Conservation (phyloP, 371 early-diverging fungal genomes). For the Mucor ambiguus region DNA sequence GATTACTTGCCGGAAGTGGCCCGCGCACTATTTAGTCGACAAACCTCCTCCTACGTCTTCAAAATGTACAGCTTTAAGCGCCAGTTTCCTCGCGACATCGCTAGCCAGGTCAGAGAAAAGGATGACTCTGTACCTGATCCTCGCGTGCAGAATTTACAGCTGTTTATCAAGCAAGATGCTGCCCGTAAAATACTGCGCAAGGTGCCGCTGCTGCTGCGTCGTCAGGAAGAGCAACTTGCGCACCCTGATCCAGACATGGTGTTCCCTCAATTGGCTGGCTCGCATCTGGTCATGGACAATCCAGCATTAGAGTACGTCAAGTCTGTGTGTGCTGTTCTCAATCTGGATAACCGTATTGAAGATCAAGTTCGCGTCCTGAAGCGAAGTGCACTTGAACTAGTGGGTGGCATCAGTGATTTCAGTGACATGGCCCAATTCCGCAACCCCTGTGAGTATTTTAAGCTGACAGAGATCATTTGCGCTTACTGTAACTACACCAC, state of each 20-base stretch:
- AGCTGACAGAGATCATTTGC: constrained; percentile 85
- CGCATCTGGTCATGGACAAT: constrained; percentile 61
- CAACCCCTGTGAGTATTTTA: constrained; percentile 79
- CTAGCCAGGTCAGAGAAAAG: constrained; percentile 11
- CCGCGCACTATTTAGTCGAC: constrained; percentile 64
- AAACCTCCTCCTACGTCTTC: constrained; percentile 26
- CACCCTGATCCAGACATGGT: constrained; percentile 30
- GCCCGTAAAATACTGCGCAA: constrained; percentile 51
- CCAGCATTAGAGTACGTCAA: constrained; percentile 84
- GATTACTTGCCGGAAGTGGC: constrained; percentile 81
- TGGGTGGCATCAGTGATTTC: constrained; percentile 81
- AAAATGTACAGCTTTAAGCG: constrained; percentile 24
- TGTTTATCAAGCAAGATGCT: constrained; percentile 45
- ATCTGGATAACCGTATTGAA: constrained; percentile 68
- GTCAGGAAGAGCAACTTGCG: constrained; percentile 26
- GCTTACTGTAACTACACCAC: constrained; percentile 79
- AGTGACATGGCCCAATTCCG: constrained; percentile 70
- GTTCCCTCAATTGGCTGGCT: constrained; percentile 75
- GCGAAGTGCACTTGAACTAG: constrained; percentile 72
- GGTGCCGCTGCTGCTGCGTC: constrained; percentile 28
- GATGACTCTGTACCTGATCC: constrained; percentile 18
- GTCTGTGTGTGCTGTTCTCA: constrained; percentile 69
- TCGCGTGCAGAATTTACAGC: constrained; percentile 40
- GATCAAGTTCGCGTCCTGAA: constrained; percentile 70
- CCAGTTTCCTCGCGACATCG: constrained; percentile 17